Base-by-base conservation (phyloP, 1,139 yeast species). In the Taphrina flavorubra region DNA sequence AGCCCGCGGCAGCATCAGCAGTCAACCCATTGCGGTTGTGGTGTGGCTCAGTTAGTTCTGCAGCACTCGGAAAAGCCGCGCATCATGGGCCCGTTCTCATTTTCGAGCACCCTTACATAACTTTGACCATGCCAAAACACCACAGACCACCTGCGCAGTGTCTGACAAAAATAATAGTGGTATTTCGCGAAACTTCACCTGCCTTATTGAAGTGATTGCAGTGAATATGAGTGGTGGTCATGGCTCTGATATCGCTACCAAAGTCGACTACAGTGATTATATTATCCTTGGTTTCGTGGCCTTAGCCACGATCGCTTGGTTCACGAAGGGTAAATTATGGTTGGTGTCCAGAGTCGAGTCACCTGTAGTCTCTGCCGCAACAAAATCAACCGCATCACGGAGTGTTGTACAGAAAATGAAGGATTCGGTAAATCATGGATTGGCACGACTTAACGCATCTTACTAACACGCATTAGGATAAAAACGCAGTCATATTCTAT, bases 401-500 rank as follows among this genome's bases (percentile, higher is more conserved):
- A 61, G 91, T 76, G 81, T 95, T 63, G 83, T 87, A 42, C 86
- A 86, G 71, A 86, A 86, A 16, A 80, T 92, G 74, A 81, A 82
- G 68, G 81, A 82, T 60, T 87, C 87, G 75, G 71, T 65, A 55
- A 49, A 10, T 36, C 4, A 1, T 2, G 16, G 2, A 31, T 40
- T 16, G 31, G 31, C 31, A 25, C 31, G 31, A 25, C 4, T 31
- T 13, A 37, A 31, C 20, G n/a, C 51, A 55, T 16, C 36, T 20
- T 49, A 5, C 36, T 20, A 18, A 49, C n/a, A 34, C 36, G 6
- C 53, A 82, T 14, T 25, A 63, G 67, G 37, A 85, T 72, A 92
- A 94, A 79, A 88, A 89, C 74, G 88, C 90, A 63, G 81, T 89
- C 53, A 87, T 94, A n/a, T 85, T 94, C 73, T 95, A 84, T 77